phyloP scores from a whole-genome alignment of 352 stramenopile genomes.

The Phytophthora fragariae region DNA sequence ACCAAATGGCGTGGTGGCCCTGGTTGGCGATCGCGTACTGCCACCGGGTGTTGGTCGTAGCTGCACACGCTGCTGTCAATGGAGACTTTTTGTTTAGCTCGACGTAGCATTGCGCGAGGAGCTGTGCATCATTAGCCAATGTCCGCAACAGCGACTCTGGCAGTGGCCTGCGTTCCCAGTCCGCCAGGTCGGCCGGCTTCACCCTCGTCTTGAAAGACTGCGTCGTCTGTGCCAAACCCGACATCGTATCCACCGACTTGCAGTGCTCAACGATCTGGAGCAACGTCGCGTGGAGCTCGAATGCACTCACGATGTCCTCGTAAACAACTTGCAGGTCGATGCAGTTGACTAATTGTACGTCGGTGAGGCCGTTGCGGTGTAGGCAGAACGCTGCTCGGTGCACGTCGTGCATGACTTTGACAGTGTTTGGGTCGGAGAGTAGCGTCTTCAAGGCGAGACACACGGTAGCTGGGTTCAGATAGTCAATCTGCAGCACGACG shows the following conservation, averaged over 20 bases:
- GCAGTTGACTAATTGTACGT: constrained; percentile 12
- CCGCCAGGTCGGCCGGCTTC: not conserved
- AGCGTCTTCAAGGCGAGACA: not conserved
- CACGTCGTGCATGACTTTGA: constrained; percentile 26
- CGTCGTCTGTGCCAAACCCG: not conserved
- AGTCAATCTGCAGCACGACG: not conserved
- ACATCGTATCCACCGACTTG: not conserved
- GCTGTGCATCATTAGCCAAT: constrained; percentile 1
- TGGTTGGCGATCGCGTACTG: constrained; percentile 12
- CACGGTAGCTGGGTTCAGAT: too few relatives aligned
- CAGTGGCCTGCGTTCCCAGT: not conserved
- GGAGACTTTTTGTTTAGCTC: not conserved
- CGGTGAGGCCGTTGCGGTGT: not conserved
- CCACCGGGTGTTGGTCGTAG: constrained; percentile 16
- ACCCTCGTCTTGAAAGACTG: constrained; percentile 16
- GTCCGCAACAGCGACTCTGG: not conserved
- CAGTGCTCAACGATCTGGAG: constrained; percentile 1
- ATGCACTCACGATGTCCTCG: constrained; percentile 2
- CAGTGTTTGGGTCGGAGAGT: constrained; percentile 1
- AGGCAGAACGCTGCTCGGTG: constrained; percentile 17
- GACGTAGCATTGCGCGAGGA: not conserved
- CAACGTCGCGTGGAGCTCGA: constrained; percentile 13
- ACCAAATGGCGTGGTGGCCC: constrained; percentile 23
- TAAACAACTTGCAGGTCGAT: constrained; percentile 39
- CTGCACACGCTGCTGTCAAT: not conserved